Percentiles rank a stretch among this genome's conserved stretches.
Conservation (phyloP, 2,329 filamentous ascomycete genomes). For the Plectosphaerella plurivora region DNA sequence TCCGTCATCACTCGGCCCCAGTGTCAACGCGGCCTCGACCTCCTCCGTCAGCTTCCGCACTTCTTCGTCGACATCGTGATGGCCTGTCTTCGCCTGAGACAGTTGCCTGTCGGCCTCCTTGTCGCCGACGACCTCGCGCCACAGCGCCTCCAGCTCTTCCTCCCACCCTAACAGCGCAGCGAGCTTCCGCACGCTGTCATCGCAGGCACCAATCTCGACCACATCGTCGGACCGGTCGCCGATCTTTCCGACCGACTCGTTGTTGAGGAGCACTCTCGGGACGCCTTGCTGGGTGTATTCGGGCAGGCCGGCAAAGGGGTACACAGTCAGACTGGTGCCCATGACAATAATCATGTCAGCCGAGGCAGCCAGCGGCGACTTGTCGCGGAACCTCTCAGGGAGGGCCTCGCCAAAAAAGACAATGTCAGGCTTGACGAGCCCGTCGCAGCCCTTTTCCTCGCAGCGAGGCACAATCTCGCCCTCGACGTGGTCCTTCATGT, state of each 20-base stretch:
- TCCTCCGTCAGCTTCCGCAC: slow-evolving; percentile 32
- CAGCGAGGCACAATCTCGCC: slow-evolving; percentile 69
- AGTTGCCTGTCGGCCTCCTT: slow-evolving; percentile 49
- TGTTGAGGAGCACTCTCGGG: slow-evolving; percentile 83
- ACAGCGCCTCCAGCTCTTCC: slow-evolving; percentile 74
- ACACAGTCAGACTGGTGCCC: slow-evolving; percentile 83
- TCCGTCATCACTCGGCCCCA: slow-evolving; percentile 10
- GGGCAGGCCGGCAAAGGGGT: slow-evolving; percentile 84
- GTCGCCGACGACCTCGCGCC: slow-evolving; percentile 63
- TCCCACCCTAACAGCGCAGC: slow-evolving; percentile 80
- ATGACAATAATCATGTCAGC: slow-evolving; percentile 81
- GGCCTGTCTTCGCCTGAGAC: slow-evolving; percentile 24
- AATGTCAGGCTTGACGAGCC: slow-evolving; percentile 88
- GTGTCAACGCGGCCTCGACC: slow-evolving; percentile 26
- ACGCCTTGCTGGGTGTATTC: slow-evolving; percentile 53
- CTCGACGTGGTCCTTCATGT: slow-evolving; percentile 68
- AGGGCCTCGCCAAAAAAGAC: slow-evolving; percentile 85
- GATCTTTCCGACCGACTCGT: slow-evolving; percentile 74
- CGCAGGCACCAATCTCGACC: slow-evolving; percentile 75
- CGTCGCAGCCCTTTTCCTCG: slow-evolving; percentile 55
- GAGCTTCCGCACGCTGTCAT: slow-evolving; percentile 72
- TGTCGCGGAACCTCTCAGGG: slow-evolving; percentile 28
- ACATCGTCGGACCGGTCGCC: slow-evolving; percentile 82
- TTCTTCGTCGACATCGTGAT: slow-evolving; percentile 36
- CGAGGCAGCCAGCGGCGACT: slow-evolving; percentile 41